These are phyloP conservation scores for Neofusicoccum kwambonambiense DNA, from an alignment of 2,329 filamentous ascomycete species.

Conservation along the genomic window DNA sequence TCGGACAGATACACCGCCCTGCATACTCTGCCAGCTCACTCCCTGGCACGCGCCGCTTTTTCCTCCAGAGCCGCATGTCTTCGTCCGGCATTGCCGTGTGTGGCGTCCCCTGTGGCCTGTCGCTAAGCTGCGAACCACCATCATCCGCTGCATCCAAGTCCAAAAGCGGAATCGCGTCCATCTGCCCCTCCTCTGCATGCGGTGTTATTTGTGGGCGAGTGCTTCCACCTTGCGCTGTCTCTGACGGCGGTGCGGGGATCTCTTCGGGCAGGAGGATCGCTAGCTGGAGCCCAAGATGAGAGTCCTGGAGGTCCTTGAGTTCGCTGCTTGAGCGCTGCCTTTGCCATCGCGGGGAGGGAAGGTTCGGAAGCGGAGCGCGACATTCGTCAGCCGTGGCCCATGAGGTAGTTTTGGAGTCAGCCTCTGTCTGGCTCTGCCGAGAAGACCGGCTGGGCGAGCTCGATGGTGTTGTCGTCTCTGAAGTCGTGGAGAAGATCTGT, in stretches of 20 bases:
- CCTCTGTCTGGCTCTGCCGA: no score
- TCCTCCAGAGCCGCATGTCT: neutral
- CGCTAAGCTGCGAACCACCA: neutral
- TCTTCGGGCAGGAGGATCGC: neutral
- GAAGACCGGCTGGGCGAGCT: no score
- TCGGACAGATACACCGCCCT: neutral
- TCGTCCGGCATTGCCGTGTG: neutral
- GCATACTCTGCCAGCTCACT: neutral
- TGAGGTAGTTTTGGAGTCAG: no score
- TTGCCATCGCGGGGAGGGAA: neutral
- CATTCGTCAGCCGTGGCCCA: no score
- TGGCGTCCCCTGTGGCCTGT: neutral
- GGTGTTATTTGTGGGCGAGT: neutral
- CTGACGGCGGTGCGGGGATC: no score
- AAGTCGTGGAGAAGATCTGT: neutral
- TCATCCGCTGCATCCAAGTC: neutral
- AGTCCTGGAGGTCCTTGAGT: neutral
- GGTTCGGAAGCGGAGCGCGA: neutral
- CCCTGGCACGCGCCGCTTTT: neutral
- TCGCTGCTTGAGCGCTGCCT: neutral
- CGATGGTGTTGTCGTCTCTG: no score
- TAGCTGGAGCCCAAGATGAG: constrained; percentile 3
- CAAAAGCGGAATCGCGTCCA: neutral
- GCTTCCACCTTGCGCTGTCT: neutral
- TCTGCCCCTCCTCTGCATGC: neutral